Percentiles rank a stretch among this genome's conserved stretches.
phyloP scores from a whole-genome alignment of 805 yeast genomes.

The Saccharomycopsis lassenensis region DNA sequence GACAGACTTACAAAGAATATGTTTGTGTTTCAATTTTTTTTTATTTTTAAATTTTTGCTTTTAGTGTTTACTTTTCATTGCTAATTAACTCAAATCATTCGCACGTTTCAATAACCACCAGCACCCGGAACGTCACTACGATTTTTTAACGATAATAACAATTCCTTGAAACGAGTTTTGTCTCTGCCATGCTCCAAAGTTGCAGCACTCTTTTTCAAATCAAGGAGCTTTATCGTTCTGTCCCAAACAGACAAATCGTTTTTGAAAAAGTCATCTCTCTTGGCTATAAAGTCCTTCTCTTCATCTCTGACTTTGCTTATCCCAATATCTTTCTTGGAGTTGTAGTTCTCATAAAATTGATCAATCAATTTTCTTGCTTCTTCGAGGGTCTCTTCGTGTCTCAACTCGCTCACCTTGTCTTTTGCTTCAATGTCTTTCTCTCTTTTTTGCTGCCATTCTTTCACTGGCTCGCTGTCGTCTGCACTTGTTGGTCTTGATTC shows the following conservation, averaged over 20 bases:
- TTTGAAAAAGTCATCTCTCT: constrained; percentile 18
- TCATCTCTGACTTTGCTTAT: constrained; percentile 16
- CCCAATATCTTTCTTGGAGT: constrained; percentile 13
- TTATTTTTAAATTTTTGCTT: no score
- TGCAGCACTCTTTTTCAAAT: constrained; percentile 26
- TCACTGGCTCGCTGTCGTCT: constrained; percentile 8
- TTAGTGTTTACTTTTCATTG: no score
- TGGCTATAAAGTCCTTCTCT: constrained; percentile 13
- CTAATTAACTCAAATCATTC: no score
- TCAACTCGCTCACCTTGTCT: constrained; percentile 13
- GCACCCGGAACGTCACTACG: no score
- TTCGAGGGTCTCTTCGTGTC: constrained; percentile 12
- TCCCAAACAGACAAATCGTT: constrained; percentile 17
- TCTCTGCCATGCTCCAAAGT: constrained; percentile 41
- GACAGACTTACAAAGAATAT: no score
- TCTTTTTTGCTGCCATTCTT: constrained; percentile 15
- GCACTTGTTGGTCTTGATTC: not conserved
- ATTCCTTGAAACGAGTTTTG: constrained; percentile 58
- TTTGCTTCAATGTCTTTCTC: constrained; percentile 16
- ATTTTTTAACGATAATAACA: constrained; percentile 52
- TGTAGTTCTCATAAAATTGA: constrained; percentile 18
- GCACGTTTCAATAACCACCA: no score
- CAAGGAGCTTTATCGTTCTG: constrained; percentile 15
- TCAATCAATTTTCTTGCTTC: constrained; percentile 17
- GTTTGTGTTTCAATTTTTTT: no score